Evolutionary conservation across 2,329 filamentous ascomycete genomes (phyloP).

Genomic region (Mycosphaerelloides madeirae): DNA sequence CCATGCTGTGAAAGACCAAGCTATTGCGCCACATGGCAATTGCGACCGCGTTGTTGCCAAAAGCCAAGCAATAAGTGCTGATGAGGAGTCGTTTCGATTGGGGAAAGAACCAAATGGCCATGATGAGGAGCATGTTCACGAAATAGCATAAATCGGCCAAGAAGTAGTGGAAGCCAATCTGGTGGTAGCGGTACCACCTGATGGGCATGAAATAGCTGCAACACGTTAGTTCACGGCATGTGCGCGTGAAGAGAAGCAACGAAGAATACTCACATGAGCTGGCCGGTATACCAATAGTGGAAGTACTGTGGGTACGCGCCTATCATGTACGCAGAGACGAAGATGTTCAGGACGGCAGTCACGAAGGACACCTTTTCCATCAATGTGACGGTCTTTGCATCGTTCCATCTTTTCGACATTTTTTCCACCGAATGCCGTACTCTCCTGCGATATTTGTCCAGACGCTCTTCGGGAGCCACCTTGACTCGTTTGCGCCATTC

Average conservation of each 20-base stretch:
- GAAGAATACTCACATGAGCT: slow-evolving; percentile 31
- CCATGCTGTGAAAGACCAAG: slow-evolving; percentile 94
- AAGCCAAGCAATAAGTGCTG: slow-evolving; percentile 84
- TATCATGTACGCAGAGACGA: slow-evolving; percentile 90
- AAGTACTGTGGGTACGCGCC: slow-evolving; percentile 81
- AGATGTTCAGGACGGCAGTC: slow-evolving; percentile 92
- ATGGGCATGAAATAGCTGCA: slow-evolving; percentile 91
- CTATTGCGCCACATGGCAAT: slow-evolving; percentile 99
- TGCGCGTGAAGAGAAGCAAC: background rate
- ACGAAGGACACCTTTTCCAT: slow-evolving; percentile 97
- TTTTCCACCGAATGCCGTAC: slow-evolving; percentile 89
- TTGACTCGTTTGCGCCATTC: slow-evolving; percentile 86
- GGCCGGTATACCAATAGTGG: slow-evolving; percentile 72
- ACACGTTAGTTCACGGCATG: slow-evolving; percentile 13
- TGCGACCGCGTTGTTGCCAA: slow-evolving; percentile 93
- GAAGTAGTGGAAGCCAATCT: slow-evolving; percentile 93
- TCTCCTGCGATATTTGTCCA: slow-evolving; percentile 81
- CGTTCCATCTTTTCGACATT: slow-evolving; percentile 78
- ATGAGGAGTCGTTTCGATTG: slow-evolving; percentile 87
- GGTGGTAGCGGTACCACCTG: slow-evolving; percentile 84
- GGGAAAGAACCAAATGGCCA: slow-evolving; percentile 88
- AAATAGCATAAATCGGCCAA: slow-evolving; percentile 97
- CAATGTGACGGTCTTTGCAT: slow-evolving; percentile 79
- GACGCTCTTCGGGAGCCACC: slow-evolving; percentile 75
- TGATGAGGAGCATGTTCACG: slow-evolving; percentile 78